A percentile compares a stretch with the other conserved stretches of the same genome.
These are phyloP conservation scores for Juglanconis juglandina DNA, from an alignment of 2,329 filamentous ascomycete species.

Conservation along the genomic window DNA sequence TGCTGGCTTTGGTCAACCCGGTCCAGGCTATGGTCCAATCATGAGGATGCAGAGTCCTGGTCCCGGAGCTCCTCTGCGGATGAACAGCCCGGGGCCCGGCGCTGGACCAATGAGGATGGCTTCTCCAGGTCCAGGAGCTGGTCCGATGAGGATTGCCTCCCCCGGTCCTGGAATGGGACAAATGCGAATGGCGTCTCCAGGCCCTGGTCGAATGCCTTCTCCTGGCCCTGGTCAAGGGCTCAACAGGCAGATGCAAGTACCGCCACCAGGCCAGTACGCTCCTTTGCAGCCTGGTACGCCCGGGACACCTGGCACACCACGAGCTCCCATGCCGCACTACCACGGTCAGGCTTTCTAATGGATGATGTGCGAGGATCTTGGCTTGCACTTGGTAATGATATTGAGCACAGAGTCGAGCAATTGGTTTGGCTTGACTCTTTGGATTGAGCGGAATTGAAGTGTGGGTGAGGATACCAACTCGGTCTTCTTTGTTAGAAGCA, in stretches of 20 bases:
- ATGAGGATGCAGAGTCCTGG: slow-evolving; percentile 2
- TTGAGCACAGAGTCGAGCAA: neutral
- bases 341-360: slow-evolving; percentile 32
- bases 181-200: slow-evolving; percentile 10
- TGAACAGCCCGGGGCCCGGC: slow-evolving; percentile 14
- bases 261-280: slow-evolving; percentile 19
- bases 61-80: slow-evolving; percentile 3
- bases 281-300: slow-evolving; percentile 27
- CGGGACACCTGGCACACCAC: slow-evolving; percentile 16
- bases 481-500: slow-evolving; percentile 3
- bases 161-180: slow-evolving; percentile 11
- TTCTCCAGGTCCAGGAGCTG: slow-evolving; percentile 2
- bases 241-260: slow-evolving; percentile 10
- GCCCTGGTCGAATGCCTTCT: slow-evolving; percentile 8
- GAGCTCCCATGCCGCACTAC: slow-evolving; percentile 21
- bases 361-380: neutral
- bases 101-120: slow-evolving; percentile 12
- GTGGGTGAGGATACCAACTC: neutral
- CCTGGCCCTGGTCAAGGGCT: slow-evolving; percentile 22
- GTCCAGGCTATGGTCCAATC: slow-evolving; percentile 2
- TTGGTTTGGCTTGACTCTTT: neutral
- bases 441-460: neutral
- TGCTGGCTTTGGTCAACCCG: slow-evolving; percentile 8
- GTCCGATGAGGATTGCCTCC: slow-evolving; percentile 16
- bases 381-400: neutral